Conservation (phyloP, 164 flowering plant genomes). For the Dillenia suffruticosa region DNA sequence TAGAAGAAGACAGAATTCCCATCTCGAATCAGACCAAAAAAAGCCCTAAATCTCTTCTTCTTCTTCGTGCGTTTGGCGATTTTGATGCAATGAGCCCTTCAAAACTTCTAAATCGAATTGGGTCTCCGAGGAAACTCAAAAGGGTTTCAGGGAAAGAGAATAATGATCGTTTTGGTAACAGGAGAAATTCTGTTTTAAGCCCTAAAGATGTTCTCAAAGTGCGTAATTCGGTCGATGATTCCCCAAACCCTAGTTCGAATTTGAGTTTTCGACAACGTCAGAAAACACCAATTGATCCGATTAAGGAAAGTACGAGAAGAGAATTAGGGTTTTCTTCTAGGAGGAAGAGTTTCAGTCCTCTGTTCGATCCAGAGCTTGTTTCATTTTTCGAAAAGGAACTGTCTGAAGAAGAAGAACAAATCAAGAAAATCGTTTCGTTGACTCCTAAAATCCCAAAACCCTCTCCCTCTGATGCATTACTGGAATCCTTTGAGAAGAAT, state of each 20-base stretch:
- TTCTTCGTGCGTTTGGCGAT: constrained; percentile 31
- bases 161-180: constrained; percentile 12
- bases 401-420: constrained; percentile 52
- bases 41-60: constrained; percentile 39
- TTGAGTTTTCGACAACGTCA: constrained; percentile 23
- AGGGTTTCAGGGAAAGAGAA: constrained; percentile 73
- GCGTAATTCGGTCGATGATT: constrained; percentile 24
- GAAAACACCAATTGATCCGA: constrained; percentile 23
- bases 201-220: constrained; percentile 44
- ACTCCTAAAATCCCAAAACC: constrained; percentile 16
- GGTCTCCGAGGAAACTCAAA: constrained; percentile 49
- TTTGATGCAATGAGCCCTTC: constrained; percentile 39
- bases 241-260: constrained; percentile 25
- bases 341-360: constrained; percentile 47
- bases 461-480: constrained; percentile 22
- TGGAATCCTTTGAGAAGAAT: constrained; percentile 37
- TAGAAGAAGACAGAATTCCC: constrained; percentile 66
- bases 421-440: constrained; percentile 49
- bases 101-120: constrained; percentile 41
- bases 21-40: constrained; percentile 26
- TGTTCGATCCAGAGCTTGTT: constrained; percentile 80
- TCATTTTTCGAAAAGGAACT: constrained; percentile 54
- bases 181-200: constrained; percentile 24
- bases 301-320: constrained; percentile 19
- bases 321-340: constrained; percentile 29